phyloP scores from a whole-genome alignment of 108 stramenopile genomes.

The Chaetoceros muelleri region DNA sequence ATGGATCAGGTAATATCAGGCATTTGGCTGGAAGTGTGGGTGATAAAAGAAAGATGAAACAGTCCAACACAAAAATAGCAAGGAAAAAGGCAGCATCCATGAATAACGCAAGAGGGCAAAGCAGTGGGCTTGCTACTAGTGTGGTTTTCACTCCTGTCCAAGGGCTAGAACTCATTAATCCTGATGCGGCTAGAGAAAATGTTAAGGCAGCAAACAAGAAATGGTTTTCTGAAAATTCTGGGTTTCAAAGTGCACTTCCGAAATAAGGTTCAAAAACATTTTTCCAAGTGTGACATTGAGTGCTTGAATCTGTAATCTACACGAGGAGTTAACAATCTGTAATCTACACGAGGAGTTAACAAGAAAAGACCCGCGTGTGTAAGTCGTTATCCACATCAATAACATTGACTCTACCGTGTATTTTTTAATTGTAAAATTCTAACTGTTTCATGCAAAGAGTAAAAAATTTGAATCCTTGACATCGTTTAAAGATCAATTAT shows the following conservation, averaged over 20 bases:
- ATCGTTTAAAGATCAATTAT: no score
- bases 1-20: constrained; percentile 59
- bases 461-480: no score
- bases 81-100: constrained; percentile 50
- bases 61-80: constrained; percentile 69
- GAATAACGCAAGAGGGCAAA: constrained; percentile 14
- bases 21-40: constrained; percentile 19
- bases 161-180: constrained; percentile 85
- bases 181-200: constrained; percentile 61
- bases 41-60: constrained; percentile 66
- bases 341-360: no score
- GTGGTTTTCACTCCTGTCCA: constrained; percentile 81
- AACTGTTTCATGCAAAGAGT: no score
- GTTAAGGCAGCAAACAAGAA: constrained; percentile 72
- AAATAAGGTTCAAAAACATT: constrained; percentile 1
- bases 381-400: no score
- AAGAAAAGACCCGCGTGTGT: no score
- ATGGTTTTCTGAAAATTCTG: constrained; percentile 81
- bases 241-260: constrained; percentile 76
- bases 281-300: no score
- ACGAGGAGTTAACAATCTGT: no score
- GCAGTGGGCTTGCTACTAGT: constrained; percentile 64
- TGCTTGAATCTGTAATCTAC: no score
- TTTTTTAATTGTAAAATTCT: no score
- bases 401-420: no score